Evolutionary conservation across 2,329 filamentous ascomycete genomes (phyloP).

Genomic region (Venturia pyrina): DNA sequence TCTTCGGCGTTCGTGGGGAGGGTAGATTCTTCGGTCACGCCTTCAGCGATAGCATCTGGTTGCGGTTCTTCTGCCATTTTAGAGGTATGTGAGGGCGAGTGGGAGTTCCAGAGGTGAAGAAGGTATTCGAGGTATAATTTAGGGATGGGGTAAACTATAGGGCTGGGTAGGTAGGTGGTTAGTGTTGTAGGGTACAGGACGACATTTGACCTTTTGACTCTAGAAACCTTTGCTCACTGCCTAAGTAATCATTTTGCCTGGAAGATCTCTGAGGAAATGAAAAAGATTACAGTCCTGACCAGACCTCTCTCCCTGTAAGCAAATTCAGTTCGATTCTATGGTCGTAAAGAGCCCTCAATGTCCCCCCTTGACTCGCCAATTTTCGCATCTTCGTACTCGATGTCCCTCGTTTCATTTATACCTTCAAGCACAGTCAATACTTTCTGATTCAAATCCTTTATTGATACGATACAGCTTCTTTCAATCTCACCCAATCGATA

Average conservation of each 20-base stretch:
- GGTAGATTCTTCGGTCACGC: slow-evolving; percentile 44
- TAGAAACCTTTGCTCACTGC: neutral
- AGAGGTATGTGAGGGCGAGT: neutral
- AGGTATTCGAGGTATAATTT: neutral
- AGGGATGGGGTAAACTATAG: neutral
- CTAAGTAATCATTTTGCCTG: too few relatives aligned
- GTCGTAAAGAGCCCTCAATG: neutral
- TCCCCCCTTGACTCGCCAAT: neutral
- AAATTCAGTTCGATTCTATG: neutral
- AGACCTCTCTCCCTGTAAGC: neutral
- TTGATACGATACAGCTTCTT: neutral
- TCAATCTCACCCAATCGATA: neutral
- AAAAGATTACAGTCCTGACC: neutral
- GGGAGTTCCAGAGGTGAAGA: neutral
- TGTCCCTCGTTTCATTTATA: neutral
- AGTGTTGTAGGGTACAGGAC: neutral
- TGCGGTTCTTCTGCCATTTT: slow-evolving; percentile 52
- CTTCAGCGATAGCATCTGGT: slow-evolving; percentile 48
- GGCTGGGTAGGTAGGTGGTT: neutral
- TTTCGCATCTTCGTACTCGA: neutral
- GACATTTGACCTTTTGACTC: neutral
- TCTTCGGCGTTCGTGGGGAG: slow-evolving; percentile 56
- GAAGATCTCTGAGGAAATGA: neutral
- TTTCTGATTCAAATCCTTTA: neutral
- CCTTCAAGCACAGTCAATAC: neutral